Conservation (phyloP, 164 flowering plant genomes). For the Nelumbo lutea region DNA sequence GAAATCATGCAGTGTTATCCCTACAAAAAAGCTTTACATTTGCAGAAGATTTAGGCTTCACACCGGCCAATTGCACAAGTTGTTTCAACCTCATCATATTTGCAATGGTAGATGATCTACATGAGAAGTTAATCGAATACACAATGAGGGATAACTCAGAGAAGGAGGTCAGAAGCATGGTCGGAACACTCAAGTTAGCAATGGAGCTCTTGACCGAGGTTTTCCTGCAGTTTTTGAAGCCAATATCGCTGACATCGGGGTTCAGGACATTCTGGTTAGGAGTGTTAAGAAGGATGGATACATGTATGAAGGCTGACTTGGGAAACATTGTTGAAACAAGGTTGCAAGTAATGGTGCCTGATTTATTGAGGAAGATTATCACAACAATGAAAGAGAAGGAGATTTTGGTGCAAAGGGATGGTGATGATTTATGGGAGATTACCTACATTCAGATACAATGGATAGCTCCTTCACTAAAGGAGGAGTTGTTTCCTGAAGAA, state of each 20-base stretch:
- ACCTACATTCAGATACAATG: constrained; percentile 90
- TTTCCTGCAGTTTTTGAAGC: constrained; percentile 54
- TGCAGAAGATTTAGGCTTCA: constrained; percentile 60
- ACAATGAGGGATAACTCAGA: constrained; percentile 68
- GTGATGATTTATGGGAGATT: constrained; percentile 78
- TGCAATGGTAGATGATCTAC: constrained; percentile 89
- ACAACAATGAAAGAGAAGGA: constrained; percentile 59
- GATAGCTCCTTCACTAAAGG: constrained; percentile 87
- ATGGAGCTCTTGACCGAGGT: constrained; percentile 74
- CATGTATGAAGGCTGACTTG: constrained; percentile 83
- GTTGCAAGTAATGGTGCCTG: constrained; percentile 53
- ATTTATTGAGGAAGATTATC: constrained; percentile 58
- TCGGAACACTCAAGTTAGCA: constrained; percentile 59
- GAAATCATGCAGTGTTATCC: constrained; percentile 64
- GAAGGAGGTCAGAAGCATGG: constrained; percentile 77
- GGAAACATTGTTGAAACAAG: constrained; percentile 46
- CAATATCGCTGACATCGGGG: constrained; percentile 40
- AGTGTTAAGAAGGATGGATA: constrained; percentile 84
- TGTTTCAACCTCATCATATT: constrained; percentile 64
- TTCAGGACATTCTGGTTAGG: constrained; percentile 86
- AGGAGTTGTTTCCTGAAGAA: constrained; percentile 73
- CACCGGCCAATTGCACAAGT: constrained; percentile 41
- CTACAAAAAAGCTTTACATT: constrained; percentile 47
- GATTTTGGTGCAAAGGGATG: constrained; percentile 53
- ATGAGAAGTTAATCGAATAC: constrained; percentile 82